These are phyloP conservation scores for Jasminum sambac DNA, from an alignment of 257 asterid species.

Conservation along the genomic window DNA sequence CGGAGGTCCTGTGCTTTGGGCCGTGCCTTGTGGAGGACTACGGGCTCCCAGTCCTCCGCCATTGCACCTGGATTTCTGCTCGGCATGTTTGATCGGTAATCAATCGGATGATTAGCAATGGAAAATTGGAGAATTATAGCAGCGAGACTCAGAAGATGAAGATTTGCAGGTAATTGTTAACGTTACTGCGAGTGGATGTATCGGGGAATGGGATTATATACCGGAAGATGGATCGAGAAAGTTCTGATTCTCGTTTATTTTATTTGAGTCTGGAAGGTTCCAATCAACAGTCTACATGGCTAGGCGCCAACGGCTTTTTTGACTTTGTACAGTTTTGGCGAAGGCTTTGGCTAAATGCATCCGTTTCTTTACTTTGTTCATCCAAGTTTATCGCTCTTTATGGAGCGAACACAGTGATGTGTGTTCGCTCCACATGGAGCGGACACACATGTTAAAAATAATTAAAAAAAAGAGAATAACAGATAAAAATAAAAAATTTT, in stretches of 20 bases:
- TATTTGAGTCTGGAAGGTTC: slow-evolving; percentile 3
- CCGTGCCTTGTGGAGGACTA: slow-evolving; percentile 41
- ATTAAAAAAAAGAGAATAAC: too few species aligned
- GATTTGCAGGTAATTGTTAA: not conserved
- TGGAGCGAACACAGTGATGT: too few species aligned
- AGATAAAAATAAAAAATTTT: too few species aligned
- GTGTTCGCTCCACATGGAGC: too few species aligned
- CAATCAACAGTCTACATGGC: not conserved
- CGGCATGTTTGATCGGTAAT: slow-evolving; percentile 27
- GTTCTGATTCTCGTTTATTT: not conserved
- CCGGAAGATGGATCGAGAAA: not conserved
- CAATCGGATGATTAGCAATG: too few species aligned
- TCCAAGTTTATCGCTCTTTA: too few species aligned
- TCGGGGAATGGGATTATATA: not conserved
- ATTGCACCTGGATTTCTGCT: slow-evolving; percentile 32
- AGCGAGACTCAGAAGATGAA: not conserved
- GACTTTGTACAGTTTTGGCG: not conserved
- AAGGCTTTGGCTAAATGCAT: too few species aligned
- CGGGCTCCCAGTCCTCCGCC: slow-evolving; percentile 47
- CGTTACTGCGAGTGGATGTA: not conserved
- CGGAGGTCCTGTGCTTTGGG: slow-evolving; percentile 33
- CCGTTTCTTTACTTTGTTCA: too few species aligned
- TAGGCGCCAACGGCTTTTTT: not conserved
- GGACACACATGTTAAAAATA: too few species aligned
- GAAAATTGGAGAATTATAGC: not conserved